Evolutionary conservation across 805 yeast species (phyloP), one percentile per base, ranked within the genome.

Genomic region (Hanseniaspora pseudoguilliermondii): DNA sequence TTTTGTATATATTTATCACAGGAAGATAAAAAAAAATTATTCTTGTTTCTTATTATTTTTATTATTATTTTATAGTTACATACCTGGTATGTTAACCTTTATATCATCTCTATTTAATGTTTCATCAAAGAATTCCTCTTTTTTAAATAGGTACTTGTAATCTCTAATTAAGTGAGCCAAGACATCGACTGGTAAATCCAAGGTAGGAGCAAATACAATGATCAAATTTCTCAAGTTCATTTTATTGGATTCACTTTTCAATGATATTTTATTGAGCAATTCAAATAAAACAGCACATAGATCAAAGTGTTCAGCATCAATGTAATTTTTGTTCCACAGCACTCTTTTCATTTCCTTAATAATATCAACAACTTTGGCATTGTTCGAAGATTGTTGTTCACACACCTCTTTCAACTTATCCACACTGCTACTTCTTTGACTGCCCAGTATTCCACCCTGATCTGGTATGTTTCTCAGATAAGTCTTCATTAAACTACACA

Each of bases 181-280:
- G 11, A 84, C 73, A 53, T 78, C 81, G 16, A 81, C 73, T 0
- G 90, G 79, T 48, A 86, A 72, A 59, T 82, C 82, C 60, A 86
- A 72, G 0, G 95, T 86, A 2, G 95, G 93, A 5, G 87, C 84
- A 64, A 86, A 85, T 5, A 86, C 93, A 65, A 86, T 86, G 63
- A 88, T 81, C 54, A 81, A 71, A 63, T 93, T 91, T 60, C 85
- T 75, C 57, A 85, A 70, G 58, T 83, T 84, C 98, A 91, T 91
- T 68, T 88, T 82, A 70, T 90, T 91, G 57, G 72, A 69, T 15
- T 77, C 77, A 58, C 74, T 76, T 61, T 82, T 77, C 44, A 77
- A 73, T 49, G 83, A 75, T 47, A 90, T 86, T 57, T 80, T 77
- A 27, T 76, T 71, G 66, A 91, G 71, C 60, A 86, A 81, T 57